Evolutionary conservation across 2,329 filamentous ascomycete genomes (phyloP).

Genomic region (Colletotrichum musae): DNA sequence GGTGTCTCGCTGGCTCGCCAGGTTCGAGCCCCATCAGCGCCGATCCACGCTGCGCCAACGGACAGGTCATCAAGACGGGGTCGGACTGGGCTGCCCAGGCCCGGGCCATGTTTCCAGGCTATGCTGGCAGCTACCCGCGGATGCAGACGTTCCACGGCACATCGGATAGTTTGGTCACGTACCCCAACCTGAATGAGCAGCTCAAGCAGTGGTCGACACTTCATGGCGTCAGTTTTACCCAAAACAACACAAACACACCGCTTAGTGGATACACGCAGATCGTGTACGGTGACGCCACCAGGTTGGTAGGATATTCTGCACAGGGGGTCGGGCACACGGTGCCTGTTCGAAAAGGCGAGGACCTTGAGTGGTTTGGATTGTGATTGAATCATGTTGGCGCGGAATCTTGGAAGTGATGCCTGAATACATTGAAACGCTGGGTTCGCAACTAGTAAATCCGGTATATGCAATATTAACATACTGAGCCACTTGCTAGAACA

Average conservation of each 20-base stretch:
- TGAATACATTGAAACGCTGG: too few species aligned
- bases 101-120: slow-evolving; percentile 50
- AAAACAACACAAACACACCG: slow-evolving; percentile 47
- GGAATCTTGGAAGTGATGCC: neutral
- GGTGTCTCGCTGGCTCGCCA: slow-evolving; percentile 47
- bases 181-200: slow-evolving; percentile 41
- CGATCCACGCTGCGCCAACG: slow-evolving; percentile 56
- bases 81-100: slow-evolving; percentile 61
- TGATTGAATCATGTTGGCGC: neutral
- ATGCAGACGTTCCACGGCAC: slow-evolving; percentile 52
- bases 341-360: slow-evolving; percentile 44
- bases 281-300: slow-evolving; percentile 52
- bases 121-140: slow-evolving; percentile 49
- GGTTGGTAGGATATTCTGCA: slow-evolving; percentile 49
- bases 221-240: slow-evolving; percentile 42
- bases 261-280: slow-evolving; percentile 49
- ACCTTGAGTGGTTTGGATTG: slow-evolving; percentile 43
- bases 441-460: neutral
- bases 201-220: slow-evolving; percentile 44
- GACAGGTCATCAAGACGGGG: slow-evolving; percentile 54
- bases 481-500: slow-evolving; percentile 48
- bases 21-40: slow-evolving; percentile 44
- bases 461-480: slow-evolving; percentile 13
- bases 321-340: slow-evolving; percentile 50
- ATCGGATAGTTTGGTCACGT: slow-evolving; percentile 54